Evolutionary conservation across 768 basidiomycete genomes (phyloP).

Genomic region (Macrocybe gigantea): DNA sequence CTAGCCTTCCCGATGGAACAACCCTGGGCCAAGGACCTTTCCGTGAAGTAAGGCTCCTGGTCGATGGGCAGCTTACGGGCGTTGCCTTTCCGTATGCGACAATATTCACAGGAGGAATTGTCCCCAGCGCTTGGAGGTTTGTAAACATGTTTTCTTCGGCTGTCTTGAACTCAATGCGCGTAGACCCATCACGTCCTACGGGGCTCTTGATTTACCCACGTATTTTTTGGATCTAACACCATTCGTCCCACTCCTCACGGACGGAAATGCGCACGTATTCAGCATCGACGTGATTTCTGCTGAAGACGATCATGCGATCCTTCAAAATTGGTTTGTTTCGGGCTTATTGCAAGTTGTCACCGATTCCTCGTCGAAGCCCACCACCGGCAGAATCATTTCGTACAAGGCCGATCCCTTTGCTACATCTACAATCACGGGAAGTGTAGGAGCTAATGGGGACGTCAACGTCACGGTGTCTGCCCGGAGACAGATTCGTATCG

Average conservation of each 20-base stretch:
- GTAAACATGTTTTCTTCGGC: too few species aligned
- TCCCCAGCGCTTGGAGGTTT: constrained; percentile 59
- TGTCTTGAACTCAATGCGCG: too few species aligned
- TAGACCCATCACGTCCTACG: constrained; percentile 65
- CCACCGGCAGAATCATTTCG: constrained; percentile 59
- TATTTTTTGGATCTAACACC: constrained; percentile 77
- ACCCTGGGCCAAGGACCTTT: constrained; percentile 41
- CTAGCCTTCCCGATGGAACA: constrained; percentile 41
- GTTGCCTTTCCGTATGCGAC: constrained; percentile 48
- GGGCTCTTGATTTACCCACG: constrained; percentile 70
- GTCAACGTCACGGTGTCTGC: constrained; percentile 62
- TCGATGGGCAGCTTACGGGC: constrained; percentile 42
- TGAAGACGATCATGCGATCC: constrained; percentile 56
- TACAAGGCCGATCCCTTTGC: constrained; percentile 59
- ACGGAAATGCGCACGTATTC: constrained; percentile 64
- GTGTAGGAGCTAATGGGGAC: constrained; percentile 29
- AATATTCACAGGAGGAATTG: constrained; percentile 73
- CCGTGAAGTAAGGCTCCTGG: constrained; percentile 41
- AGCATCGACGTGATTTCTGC: constrained; percentile 70
- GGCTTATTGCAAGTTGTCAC: constrained; percentile 65
- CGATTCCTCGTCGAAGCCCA: constrained; percentile 54
- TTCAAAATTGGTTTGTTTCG: constrained; percentile 76
- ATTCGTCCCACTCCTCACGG: constrained; percentile 66
- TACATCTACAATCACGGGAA: constrained; percentile 19
- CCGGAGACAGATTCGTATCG: constrained; percentile 51